Evolutionary conservation across 176 grass and related monocot genomes (phyloP).

Genomic region (Avena atlantica): DNA sequence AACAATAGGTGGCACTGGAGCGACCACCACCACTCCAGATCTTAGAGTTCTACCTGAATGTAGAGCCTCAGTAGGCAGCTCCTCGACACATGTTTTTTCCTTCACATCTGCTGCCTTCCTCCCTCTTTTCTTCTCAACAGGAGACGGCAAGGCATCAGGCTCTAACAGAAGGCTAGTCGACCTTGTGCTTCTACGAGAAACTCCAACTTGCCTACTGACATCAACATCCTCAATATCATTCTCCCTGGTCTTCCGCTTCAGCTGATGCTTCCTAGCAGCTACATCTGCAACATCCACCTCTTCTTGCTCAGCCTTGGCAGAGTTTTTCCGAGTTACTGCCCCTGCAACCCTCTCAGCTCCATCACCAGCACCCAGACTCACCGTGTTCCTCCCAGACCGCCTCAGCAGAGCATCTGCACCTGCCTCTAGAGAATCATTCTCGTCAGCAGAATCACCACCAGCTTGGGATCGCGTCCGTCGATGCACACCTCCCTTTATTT

Average conservation of each 20-base stretch:
- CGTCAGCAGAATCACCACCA: neutral
- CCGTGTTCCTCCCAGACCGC: neutral
- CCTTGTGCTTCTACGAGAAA: slow-evolving; percentile 37
- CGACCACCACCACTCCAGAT: neutral
- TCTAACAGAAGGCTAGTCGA: neutral
- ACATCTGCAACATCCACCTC: neutral
- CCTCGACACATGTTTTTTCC: neutral
- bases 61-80: neutral
- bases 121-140: slow-evolving; percentile 39
- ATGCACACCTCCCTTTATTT: neutral
- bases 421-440: slow-evolving; percentile 1
- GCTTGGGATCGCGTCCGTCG: neutral
- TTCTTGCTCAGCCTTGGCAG: neutral
- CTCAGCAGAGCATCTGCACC: neutral
- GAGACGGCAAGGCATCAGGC: neutral
- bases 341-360: too few species aligned
- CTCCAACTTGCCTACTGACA: neutral
- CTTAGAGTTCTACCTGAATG: slow-evolving; percentile 20
- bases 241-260: slow-evolving; percentile 27
- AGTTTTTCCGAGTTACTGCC: neutral
- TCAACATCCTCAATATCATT: neutral
- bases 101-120: neutral
- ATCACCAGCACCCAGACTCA: too few species aligned
- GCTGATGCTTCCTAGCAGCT: slow-evolving; percentile 37
- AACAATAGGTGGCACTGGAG: neutral